Base-by-base conservation (phyloP, 2,329 filamentous ascomycete genomes). In the Fusarium sacchari region DNA sequence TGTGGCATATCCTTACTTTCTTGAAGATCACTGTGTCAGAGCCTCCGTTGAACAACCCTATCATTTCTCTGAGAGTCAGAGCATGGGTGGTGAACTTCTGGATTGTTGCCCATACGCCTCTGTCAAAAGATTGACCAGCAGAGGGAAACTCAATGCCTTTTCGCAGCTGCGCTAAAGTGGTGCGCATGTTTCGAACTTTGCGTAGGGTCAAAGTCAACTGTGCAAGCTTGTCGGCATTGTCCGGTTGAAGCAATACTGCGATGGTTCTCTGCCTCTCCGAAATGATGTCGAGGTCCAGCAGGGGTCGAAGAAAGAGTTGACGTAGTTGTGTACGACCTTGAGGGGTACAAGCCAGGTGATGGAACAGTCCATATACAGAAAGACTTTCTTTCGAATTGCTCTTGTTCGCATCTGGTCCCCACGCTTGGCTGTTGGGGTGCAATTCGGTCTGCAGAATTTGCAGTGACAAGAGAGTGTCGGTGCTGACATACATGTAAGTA, bases 361-460 rank as follows among this genome's bases (percentile, higher is more conserved):
- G 90, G 69, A 98, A 97, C 1, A 98, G 84, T 0, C 94, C 95
- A 80, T 93, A 97, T 1, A 97, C 84, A 0, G 94, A 98, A 3
- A 96, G 86, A 22, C 90, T 93, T 82, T 97, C 95, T 80, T 96
- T 97, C 2, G 89, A 88, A 26, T 89, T 91, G 3, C 88, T 90
- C 32, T 85, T 76, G 34, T 66, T 78, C 24, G 73, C 56, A 52
- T 77, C 72, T 44, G 72, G 39, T 6, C 93, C 93, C 82, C 93
- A 92, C 75, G 92, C 93, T 71, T 96, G 93, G 53, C 89, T 91
- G 78, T 94, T 95, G 9, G 94, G 95, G 80, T 97, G 94, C 17
- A 89, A 89, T 80, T 98, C 95, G 3, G 92, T 90, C 62, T 93
- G 92, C 32, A 97, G 86, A 34, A 99, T 94, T 77, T 98, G 96